phyloP scores from a whole-genome alignment of 106 monocot species.

The Agapanthus africanus region DNA sequence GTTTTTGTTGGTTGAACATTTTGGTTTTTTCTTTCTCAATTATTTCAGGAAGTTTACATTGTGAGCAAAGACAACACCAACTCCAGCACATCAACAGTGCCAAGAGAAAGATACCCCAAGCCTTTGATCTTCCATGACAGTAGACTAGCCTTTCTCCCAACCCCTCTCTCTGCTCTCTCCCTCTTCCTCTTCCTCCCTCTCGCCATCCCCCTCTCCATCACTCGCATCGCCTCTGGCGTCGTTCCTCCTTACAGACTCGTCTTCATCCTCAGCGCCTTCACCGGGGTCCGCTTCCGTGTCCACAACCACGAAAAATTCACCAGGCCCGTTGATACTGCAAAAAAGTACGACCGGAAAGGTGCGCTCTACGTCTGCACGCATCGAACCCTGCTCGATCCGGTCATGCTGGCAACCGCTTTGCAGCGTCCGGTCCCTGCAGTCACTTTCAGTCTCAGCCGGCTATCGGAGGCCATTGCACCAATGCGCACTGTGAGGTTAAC shows the following conservation, averaged over 20 bases:
- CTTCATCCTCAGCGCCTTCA: constrained; percentile 9
- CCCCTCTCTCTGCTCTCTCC: constrained; percentile 36
- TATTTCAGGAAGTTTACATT: constrained; percentile 54
- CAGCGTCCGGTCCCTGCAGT: constrained; percentile 28
- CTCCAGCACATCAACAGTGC: constrained; percentile 10
- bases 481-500: constrained; percentile 49
- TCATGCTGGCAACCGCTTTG: constrained; percentile 31
- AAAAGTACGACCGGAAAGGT: constrained; percentile 1
- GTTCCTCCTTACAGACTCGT: constrained; percentile 37
- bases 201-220: constrained; percentile 24
- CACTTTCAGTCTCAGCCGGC: constrained; percentile 63
- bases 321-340: neutral
- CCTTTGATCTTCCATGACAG: constrained; percentile 80
- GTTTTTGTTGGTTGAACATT: no score
- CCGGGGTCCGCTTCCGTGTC: constrained; percentile 20
- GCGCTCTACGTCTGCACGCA: constrained; percentile 66
- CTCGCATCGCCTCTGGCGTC: constrained; percentile 23
- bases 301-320: constrained; percentile 4
- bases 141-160: constrained; percentile 64
- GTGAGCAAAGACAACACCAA: constrained; percentile 27
- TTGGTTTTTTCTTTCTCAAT: neutral
- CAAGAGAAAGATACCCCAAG: constrained; percentile 68
- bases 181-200: constrained; percentile 55
- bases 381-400: constrained; percentile 66
- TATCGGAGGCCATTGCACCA: constrained; percentile 54